Percentiles rank a stretch among this genome's conserved stretches.
phyloP scores from a whole-genome alignment of 2,329 filamentous ascomycete species.

The Fusarium xyrophilum region DNA sequence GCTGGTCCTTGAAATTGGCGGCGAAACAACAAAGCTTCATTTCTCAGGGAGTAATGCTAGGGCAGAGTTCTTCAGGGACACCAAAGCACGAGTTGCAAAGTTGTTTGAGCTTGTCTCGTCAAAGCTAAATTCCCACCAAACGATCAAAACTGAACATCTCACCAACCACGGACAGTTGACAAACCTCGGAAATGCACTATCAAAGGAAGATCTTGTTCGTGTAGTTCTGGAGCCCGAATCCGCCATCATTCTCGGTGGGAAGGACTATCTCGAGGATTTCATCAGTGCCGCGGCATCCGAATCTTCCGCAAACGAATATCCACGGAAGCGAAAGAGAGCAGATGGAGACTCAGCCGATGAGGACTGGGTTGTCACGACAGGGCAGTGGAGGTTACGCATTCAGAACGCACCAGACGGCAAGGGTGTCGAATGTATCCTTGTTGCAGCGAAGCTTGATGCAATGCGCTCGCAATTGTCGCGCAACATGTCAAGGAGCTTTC shows the following conservation, averaged over 20 bases:
- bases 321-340: constrained; percentile 55
- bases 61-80: constrained; percentile 77
- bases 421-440: constrained; percentile 72
- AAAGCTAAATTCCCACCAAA: constrained; percentile 74
- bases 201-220: constrained; percentile 74
- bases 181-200: constrained; percentile 71
- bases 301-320: constrained; percentile 43
- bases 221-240: constrained; percentile 67
- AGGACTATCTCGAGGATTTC: constrained; percentile 47
- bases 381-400: constrained; percentile 76
- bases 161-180: constrained; percentile 64
- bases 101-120: constrained; percentile 82
- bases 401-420: constrained; percentile 59
- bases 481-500: constrained; percentile 70
- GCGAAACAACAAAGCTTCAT: constrained; percentile 67
- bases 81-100: constrained; percentile 72
- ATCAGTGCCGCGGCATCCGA: constrained; percentile 40
- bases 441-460: constrained; percentile 79
- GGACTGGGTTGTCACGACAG: constrained; percentile 70
- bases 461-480: constrained; percentile 69
- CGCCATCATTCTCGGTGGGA: constrained; percentile 65
- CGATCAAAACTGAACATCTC: constrained; percentile 54
- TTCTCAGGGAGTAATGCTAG: constrained; percentile 51
- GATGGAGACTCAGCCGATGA: constrained; percentile 48
- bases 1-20: constrained; percentile 80